These are phyloP conservation scores for Nematodospora anomalae DNA, from an alignment of 1,139 yeast species.

Conservation along the genomic window DNA sequence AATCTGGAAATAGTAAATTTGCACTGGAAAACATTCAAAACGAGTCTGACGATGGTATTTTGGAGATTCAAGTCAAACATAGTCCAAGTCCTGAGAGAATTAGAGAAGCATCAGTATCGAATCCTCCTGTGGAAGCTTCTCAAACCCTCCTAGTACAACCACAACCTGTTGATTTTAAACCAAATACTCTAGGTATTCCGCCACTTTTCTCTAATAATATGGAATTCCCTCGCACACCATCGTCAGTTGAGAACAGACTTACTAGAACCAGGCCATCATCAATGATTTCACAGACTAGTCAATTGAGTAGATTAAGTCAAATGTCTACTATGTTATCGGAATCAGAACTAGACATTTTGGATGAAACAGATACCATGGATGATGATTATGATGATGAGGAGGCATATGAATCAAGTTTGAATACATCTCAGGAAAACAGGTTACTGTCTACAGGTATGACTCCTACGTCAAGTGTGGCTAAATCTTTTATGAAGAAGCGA, in stretches of 20 bases:
- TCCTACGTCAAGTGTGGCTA: constrained; percentile 10
- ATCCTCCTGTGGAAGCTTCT: neutral
- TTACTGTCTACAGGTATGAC: constrained; percentile 11
- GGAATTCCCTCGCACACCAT: constrained; percentile 14
- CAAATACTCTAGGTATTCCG: neutral
- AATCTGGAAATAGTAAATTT: constrained; percentile 11
- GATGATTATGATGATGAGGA: constrained; percentile 42
- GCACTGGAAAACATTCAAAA: constrained; percentile 3
- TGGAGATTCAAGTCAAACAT: constrained; percentile 7
- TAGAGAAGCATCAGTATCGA: neutral
- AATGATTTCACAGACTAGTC: constrained; percentile 63
- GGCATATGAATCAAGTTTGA: constrained; percentile 33
- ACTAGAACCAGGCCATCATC: constrained; percentile 59
- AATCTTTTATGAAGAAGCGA: constrained; percentile 20
- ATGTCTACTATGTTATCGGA: constrained; percentile 52
- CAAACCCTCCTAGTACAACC: constrained; percentile 1
- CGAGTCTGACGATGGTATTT: constrained; percentile 8
- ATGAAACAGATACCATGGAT: constrained; percentile 49
- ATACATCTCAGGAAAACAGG: constrained; percentile 26
- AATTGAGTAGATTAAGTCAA: constrained; percentile 56
- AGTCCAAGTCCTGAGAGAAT: constrained; percentile 7
- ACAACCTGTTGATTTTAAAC: neutral
- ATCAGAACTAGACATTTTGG: constrained; percentile 42
- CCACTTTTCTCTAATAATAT: neutral
- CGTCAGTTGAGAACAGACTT: constrained; percentile 11